Percentiles rank a stretch among this genome's conserved stretches.
These are phyloP conservation scores for Penicillium riverlandense DNA, from an alignment of 495 filamentous ascomycete genomes.

Conservation along the genomic window DNA sequence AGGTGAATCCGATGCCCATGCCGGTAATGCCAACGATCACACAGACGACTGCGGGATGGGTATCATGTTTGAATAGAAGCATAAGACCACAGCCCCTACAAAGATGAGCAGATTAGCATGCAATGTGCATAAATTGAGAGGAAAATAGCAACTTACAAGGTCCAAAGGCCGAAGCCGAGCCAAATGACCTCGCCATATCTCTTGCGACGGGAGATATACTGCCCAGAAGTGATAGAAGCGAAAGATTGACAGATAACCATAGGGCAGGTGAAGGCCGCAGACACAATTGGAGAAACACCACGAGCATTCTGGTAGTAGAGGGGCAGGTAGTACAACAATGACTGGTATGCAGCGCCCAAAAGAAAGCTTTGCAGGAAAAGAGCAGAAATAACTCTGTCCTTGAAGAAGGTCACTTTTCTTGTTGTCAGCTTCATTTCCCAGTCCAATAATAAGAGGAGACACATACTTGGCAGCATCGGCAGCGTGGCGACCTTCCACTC, in stretches of 20 bases:
- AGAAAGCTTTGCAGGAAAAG: constrained; percentile 55
- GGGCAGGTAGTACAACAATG: constrained; percentile 46
- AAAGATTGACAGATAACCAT: constrained; percentile 47
- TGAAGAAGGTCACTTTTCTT: constrained; percentile 44
- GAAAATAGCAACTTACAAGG: constrained; percentile 27
- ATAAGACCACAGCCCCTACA: constrained; percentile 45
- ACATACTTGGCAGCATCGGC: constrained; percentile 53
- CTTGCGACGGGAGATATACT: constrained; percentile 48
- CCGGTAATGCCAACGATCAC: constrained; percentile 48
- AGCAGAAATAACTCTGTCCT: constrained; percentile 41
- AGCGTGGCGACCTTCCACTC: constrained; percentile 52
- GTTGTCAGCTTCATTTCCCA: too few species aligned
- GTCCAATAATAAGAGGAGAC: too few species aligned
- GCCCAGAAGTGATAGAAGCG: constrained; percentile 45
- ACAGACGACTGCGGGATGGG: constrained; percentile 42
- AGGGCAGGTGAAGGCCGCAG: constrained; percentile 43
- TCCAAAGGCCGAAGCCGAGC: constrained; percentile 47
- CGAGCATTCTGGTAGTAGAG: constrained; percentile 50
- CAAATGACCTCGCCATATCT: constrained; percentile 54
- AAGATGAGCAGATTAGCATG: neutral
- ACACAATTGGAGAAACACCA: constrained; percentile 39
- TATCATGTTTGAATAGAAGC: constrained; percentile 39
- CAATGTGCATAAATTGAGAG: neutral
- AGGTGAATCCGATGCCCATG: constrained; percentile 48
- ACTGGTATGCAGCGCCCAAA: constrained; percentile 52